Percentiles rank a stretch among this genome's conserved stretches.
Evolutionary conservation across 225 moss, liverwort and hornwort genomes (phyloP).

Genomic region (Pseudoscleropodium purum): DNA sequence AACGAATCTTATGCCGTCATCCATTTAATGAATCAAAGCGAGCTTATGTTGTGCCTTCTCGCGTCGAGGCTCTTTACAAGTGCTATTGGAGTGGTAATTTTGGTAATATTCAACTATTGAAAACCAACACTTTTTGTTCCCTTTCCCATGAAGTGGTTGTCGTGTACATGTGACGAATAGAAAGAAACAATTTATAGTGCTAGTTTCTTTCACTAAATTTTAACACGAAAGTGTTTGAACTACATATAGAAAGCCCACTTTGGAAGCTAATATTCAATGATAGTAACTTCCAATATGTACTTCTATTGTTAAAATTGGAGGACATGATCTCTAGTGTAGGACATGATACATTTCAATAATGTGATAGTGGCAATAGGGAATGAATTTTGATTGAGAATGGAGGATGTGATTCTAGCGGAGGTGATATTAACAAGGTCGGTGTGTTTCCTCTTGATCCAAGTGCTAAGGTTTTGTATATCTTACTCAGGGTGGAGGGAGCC

Average conservation of each 20-base stretch:
- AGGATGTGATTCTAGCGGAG: neutral
- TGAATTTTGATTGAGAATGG: neutral
- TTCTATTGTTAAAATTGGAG: neutral
- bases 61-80: conserved; percentile 82
- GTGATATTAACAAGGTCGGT: neutral
- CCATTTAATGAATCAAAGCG: conserved; percentile 90
- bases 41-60: conserved; percentile 80
- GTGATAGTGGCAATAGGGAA: neutral
- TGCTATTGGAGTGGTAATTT: conserved; percentile 72
- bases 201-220: neutral
- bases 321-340: neutral
- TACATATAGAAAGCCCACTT: neutral
- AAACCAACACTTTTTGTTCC: neutral
- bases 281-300: neutral
- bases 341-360: neutral
- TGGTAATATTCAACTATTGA: conserved; percentile 29
- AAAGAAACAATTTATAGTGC: neutral
- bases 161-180: neutral
- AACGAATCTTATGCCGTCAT: conserved; percentile 90
- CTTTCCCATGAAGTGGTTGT: neutral
- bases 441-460: neutral
- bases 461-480: neutral
- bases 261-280: neutral
- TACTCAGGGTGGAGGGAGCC: conserved; percentile 48
- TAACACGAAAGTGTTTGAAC: neutral